phyloP scores from a whole-genome alignment of 306 rosid genomes.

The Morella rubra region DNA sequence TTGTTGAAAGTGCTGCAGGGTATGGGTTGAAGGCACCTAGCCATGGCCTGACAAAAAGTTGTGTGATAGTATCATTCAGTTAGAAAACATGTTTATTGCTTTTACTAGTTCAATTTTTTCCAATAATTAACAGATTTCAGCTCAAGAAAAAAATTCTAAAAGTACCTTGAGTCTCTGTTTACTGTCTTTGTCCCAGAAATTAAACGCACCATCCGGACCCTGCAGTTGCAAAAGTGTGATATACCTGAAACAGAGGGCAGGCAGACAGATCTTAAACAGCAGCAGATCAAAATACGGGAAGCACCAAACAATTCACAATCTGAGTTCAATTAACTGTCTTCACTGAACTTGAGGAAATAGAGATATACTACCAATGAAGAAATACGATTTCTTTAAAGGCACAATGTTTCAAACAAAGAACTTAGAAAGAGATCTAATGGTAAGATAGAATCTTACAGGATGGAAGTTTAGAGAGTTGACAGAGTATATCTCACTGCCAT shows the following conservation, averaged over 20 bases:
- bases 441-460: slow-evolving; percentile 54
- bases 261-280: slow-evolving; percentile 23
- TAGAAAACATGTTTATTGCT: not conserved
- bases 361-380: not conserved
- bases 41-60: slow-evolving; percentile 65
- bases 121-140: not conserved
- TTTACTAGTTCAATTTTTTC: too few species aligned
- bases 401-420: not conserved
- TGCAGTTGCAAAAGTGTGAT: slow-evolving; percentile 96
- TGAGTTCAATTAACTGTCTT: not conserved
- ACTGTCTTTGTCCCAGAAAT: slow-evolving; percentile 98
- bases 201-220: slow-evolving; percentile 97
- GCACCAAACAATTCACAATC: not conserved
- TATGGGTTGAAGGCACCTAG: slow-evolving; percentile 87
- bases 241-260: slow-evolving; percentile 52
- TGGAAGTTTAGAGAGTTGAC: slow-evolving; percentile 89
- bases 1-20: slow-evolving; percentile 83
- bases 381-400: too few species aligned
- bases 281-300: slow-evolving; percentile 2
- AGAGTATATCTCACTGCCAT: slow-evolving; percentile 67
- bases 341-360: not conserved
- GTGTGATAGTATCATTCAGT: not conserved
- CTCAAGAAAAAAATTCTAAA: slow-evolving; percentile 21
- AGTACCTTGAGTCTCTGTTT: slow-evolving; percentile 93
- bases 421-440: not conserved